phyloP scores from a whole-genome alignment of 2,329 filamentous ascomycete species.

The Xylariaceae sp. region DNA sequence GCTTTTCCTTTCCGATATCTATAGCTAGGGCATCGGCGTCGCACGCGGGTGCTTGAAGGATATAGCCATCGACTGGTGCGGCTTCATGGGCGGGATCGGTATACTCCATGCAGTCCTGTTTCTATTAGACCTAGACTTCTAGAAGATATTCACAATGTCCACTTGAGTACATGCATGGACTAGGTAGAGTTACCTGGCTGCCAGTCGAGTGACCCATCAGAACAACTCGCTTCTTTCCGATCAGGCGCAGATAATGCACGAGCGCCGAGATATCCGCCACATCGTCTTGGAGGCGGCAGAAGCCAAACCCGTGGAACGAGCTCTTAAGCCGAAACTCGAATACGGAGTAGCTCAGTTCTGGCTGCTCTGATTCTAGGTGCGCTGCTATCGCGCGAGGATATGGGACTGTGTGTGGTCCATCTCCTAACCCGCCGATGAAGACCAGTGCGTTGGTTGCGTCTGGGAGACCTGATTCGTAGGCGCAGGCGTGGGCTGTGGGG shows the following conservation, averaged over 20 bases:
- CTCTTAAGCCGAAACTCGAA: conserved; percentile 55
- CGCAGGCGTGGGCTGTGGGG: conserved; percentile 37
- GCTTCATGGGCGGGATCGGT: conserved; percentile 39
- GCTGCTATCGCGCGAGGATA: conserved; percentile 50
- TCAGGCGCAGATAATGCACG: conserved; percentile 49
- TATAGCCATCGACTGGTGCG: conserved; percentile 64
- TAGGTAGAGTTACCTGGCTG: conserved; percentile 52
- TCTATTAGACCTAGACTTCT: conserved; percentile 15
- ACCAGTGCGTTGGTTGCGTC: conserved; percentile 56
- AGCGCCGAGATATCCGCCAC: conserved; percentile 51
- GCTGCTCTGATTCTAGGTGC: conserved; percentile 35
- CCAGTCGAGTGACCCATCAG: conserved; percentile 58
- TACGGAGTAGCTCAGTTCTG: conserved; percentile 47
- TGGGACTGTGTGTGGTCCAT: conserved; percentile 62
- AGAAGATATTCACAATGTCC: no score
- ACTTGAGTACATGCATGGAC: no score
- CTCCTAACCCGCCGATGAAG: conserved; percentile 67
- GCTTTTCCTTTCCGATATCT: conserved; percentile 39
- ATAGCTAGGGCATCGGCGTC: conserved; percentile 64
- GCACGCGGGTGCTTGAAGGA: conserved; percentile 76
- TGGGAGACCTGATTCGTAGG: conserved; percentile 44
- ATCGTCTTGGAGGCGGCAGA: conserved; percentile 47
- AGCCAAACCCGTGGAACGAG: conserved; percentile 51
- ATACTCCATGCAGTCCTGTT: conserved; percentile 55
- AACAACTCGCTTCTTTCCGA: conserved; percentile 49